Evolutionary conservation across 495 filamentous ascomycete genomes (phyloP), one percentile per base, ranked within the genome.

Genomic region (Annulohypoxylon stygium): DNA sequence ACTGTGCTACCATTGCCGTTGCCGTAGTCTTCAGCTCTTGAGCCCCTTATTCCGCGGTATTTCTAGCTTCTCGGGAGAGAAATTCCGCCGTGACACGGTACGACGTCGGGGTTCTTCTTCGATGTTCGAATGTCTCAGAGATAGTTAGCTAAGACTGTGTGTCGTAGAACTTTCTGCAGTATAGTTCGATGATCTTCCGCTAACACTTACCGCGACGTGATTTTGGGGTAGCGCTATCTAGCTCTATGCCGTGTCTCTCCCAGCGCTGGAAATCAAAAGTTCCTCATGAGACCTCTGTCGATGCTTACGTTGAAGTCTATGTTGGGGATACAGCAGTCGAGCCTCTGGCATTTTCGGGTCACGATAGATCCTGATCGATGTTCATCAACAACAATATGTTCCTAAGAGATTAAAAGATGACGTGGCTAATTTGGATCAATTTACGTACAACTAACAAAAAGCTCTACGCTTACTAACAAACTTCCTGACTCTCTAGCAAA

Each of bases 61-160:
- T 8, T 43, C 14, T 37, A 23, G 4, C 37, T 60, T 9, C n/a
- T 16, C 14, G 10, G 34, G 23, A 45, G 57, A 23, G 16, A 7
- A 30, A 5, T 47, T 45, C 39, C 18, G 23, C 25, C 36, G 58
- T 45, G 37, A 18, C 12, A 47, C 39, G 6, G 58, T 61, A 30
- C 58, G 20, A 61, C 37, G 58, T 61, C 58, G 58, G 58, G 36
- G 20, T 61, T 14, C 18, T 45, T 47, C 43, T 47, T 47, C 18
- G n/a, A 18, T 33, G 9, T 23, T 45, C 25, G 11, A 23, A 47
- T 45, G 39, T 61, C 37, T 45, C 18, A 30, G 12, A 18, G 6
- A 16, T 61, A n/a, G 5, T 47, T 57, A 57, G 30, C 16, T 57
- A 9, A 7, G 33, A 33, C 53, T 18, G 53, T 4, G 7, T 18